phyloP scores from a whole-genome alignment of 2,329 filamentous ascomycete genomes.

The Cercospora sesami region DNA sequence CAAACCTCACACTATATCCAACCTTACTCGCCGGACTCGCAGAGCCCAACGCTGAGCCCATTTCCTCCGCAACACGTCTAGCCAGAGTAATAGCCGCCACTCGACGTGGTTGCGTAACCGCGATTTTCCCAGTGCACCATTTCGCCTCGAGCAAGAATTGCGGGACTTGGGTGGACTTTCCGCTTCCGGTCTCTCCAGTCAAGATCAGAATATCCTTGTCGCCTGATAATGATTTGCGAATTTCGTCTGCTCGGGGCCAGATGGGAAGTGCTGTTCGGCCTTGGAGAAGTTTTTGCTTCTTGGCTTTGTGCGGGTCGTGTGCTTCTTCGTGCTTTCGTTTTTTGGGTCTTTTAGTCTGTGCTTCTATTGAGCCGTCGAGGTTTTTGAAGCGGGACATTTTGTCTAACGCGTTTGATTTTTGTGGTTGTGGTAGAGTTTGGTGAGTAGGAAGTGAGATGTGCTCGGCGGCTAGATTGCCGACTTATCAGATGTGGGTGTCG shows the following conservation, averaged over 20 bases:
- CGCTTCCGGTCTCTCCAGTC: slow-evolving; percentile 91
- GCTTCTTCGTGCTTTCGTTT: slow-evolving; percentile 16
- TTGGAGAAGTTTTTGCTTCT: slow-evolving; percentile 19
- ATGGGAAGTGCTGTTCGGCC: slow-evolving; percentile 62
- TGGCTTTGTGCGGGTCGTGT: background rate
- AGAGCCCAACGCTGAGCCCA: slow-evolving; percentile 64
- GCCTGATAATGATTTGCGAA: slow-evolving; percentile 60
- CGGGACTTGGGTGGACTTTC: slow-evolving; percentile 94
- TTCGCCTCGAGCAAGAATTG: slow-evolving; percentile 79
- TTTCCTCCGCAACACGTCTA: slow-evolving; percentile 80
- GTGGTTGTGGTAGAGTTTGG: slow-evolving; percentile 14
- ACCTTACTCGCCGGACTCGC: slow-evolving; percentile 65
- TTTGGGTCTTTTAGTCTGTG: background rate
- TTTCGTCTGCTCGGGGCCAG: slow-evolving; percentile 70
- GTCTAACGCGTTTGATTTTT: background rate
- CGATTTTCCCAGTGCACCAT: slow-evolving; percentile 85
- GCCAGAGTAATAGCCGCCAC: slow-evolving; percentile 92
- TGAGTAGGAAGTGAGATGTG: background rate
- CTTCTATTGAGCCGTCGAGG: slow-evolving; percentile 14
- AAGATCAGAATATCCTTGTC: slow-evolving; percentile 73
- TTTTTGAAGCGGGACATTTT: slow-evolving; percentile 12
- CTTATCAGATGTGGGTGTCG: background rate
- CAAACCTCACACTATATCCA: slow-evolving; percentile 93
- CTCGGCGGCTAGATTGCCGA: slow-evolving; percentile 3
- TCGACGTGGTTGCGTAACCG: slow-evolving; percentile 89